Evolutionary conservation across 306 rosid species (phyloP), one percentile per base, ranked within the genome.

Genomic region (Potentilla sterilis): DNA sequence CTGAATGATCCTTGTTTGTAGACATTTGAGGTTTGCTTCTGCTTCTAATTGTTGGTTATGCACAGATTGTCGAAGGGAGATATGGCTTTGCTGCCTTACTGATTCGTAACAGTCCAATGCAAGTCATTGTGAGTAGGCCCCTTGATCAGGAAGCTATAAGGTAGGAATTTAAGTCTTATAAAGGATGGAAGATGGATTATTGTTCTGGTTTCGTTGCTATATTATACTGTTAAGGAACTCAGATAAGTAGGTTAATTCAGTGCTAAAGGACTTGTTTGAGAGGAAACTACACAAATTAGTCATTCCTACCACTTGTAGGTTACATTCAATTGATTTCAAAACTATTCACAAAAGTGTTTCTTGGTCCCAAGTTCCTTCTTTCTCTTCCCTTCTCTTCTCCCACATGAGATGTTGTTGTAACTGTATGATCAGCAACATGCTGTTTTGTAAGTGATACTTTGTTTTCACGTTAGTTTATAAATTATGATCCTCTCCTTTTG

Each of bases 111-210:
- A 59, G 73, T 58, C 22, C 44, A 76, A 75, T 62, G 75, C 68
- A 71, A 48, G 52, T 70, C 16, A 65, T 65, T 63, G 47, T 46
- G 52, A 64, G 48, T 78, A 65, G 84, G 69, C 75, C 83, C 65
- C 82, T 79, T 80, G 75, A 77, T 47, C 52, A 41, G 55, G 65
- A 52, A 63, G 83, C 46, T 77, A 71, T 74, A 81, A 69, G 83
- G 73, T 81, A 81, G 81, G 73, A 40, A 69, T 54, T 68, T 15
- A 67, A 49, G 84, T 80, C 63, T 77, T 76, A 28, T 55, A 65
- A 67, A 62, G 63, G 57, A 66, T 78, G 69, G 77, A 77, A 37
- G 71, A 6, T 57, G 24, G 32, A 14, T 58, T 42, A 57, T 44
- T 35, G 55, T 63, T 63, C 67, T 57, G 9, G 41, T 64, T 47